A percentile compares a stretch with the other conserved stretches of the same genome.
Conservation (phyloP, 176 grass and related monocot genomes). For the Saccharum officinarum region DNA sequence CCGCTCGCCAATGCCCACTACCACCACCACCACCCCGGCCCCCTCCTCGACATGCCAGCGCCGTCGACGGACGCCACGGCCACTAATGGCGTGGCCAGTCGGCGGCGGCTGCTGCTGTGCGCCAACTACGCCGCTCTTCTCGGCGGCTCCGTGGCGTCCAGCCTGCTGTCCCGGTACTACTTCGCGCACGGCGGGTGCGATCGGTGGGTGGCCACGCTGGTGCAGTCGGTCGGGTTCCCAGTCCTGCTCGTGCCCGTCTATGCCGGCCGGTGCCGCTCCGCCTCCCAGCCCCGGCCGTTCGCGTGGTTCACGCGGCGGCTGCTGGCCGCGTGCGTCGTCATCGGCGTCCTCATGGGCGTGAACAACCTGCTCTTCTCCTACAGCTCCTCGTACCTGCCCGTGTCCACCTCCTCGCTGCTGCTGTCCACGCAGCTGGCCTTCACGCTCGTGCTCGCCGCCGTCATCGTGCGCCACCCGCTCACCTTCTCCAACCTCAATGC, state of each 20-base stretch:
- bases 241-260: slow-evolving; percentile 70
- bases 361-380: slow-evolving; percentile 93
- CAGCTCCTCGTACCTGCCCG: slow-evolving; percentile 82
- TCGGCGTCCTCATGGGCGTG: slow-evolving; percentile 84
- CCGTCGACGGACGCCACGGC: not conserved
- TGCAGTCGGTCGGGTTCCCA: slow-evolving; percentile 88
- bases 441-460: slow-evolving; percentile 72
- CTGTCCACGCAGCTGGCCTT: slow-evolving; percentile 92
- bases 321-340: slow-evolving; percentile 49
- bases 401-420: slow-evolving; percentile 88
- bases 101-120: slow-evolving; percentile 36
- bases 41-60: slow-evolving; percentile 33
- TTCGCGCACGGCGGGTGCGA: slow-evolving; percentile 75
- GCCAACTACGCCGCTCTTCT: slow-evolving; percentile 75
- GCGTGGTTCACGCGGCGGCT: slow-evolving; percentile 52
- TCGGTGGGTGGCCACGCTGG: slow-evolving; percentile 86
- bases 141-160: slow-evolving; percentile 72
- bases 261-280: slow-evolving; percentile 36
- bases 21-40: slow-evolving; percentile 24
- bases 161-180: slow-evolving; percentile 84
- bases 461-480: slow-evolving; percentile 80
- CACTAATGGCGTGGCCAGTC: slow-evolving; percentile 1
- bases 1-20: slow-evolving; percentile 33
- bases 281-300: slow-evolving; percentile 42
- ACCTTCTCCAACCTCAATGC: slow-evolving; percentile 90